Base-by-base conservation (phyloP, 306 rosid species). In the Glycine tomentella region DNA sequence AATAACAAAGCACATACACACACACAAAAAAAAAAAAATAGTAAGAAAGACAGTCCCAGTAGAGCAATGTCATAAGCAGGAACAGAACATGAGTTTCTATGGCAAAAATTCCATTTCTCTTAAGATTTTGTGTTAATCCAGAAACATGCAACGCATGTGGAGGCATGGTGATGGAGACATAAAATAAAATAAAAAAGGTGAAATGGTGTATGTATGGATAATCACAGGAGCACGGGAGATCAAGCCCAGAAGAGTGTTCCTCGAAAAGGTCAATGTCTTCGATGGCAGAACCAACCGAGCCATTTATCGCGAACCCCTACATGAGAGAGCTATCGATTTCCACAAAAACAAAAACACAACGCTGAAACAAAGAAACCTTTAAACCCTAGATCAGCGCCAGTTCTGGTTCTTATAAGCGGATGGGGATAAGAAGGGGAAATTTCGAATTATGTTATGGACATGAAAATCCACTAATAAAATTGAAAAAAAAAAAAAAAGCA, bases 261-360 rank as follows among this genome's bases (percentile, higher is more conserved):
- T 75, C 12, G 87, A 84, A 80, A 79, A 80, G 44, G 75, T 72
- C 4, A 79, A 9, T 51, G 81, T 68, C 84, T 80, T 84, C 42
- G 87, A 80, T 79, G 87, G 84, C 67, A 84, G 81, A 75, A 84
- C 84, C 77, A 84, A 80, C 67, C 87, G 84, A 33, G 87, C 87
- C 84, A 84, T 83, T 46, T 77, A 12, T 72, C 55, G 49, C 63
- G 82, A 71, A 63, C 64, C 72, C 82, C 86, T 77, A 83, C 44
- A 4, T 34, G 40, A 36, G 40, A 46, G 74, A 42, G 65, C 66
- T 76, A 69, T 14, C 56, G 34, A 65, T 52, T 62, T 62, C 53
- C n/a, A 83, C 82, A 72, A 13, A 50, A 82, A 56, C 44, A 34
- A 34, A 34, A 34, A 25, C 31, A 25, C 38, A 38, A 38, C 44